Percentiles rank a stretch among this genome's conserved stretches.
These are phyloP conservation scores for Botryotinia calthae DNA, from an alignment of 2,329 filamentous ascomycete species.

Conservation along the genomic window DNA sequence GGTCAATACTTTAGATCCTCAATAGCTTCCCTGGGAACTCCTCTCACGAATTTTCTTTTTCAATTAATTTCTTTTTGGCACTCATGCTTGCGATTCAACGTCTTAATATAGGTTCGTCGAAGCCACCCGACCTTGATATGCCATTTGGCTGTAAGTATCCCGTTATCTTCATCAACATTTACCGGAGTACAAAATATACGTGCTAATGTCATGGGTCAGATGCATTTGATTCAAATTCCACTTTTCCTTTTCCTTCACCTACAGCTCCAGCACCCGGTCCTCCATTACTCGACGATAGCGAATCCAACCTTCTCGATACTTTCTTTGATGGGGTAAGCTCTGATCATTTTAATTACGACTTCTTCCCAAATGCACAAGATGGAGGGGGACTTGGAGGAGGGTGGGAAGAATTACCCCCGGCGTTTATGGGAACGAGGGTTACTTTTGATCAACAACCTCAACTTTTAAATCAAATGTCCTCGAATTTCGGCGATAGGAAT, in stretches of 20 bases:
- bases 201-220: slow-evolving; percentile 40
- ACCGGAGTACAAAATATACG: not conserved
- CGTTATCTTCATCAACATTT: not conserved
- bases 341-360: slow-evolving; percentile 49
- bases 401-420: slow-evolving; percentile 60
- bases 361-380: slow-evolving; percentile 46
- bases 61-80: not conserved
- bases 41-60: not conserved
- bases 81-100: slow-evolving; percentile 56
- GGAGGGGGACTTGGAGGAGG: slow-evolving; percentile 49
- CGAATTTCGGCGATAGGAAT: slow-evolving; percentile 29
- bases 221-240: slow-evolving; percentile 45
- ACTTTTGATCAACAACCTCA: slow-evolving; percentile 53
- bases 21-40: not conserved
- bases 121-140: slow-evolving; percentile 53
- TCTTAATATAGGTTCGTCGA: slow-evolving; percentile 59
- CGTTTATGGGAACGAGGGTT: slow-evolving; percentile 63
- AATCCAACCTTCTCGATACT: slow-evolving; percentile 55
- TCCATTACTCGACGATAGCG: slow-evolving; percentile 62
- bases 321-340: slow-evolving; percentile 57
- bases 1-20: not conserved
- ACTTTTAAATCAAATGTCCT: slow-evolving; percentile 25
- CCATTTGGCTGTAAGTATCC: slow-evolving; percentile 65
- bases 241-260: slow-evolving; percentile 49
- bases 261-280: slow-evolving; percentile 63